Evolutionary conservation across 331 rosid genomes (phyloP).

Genomic region (Malus hybrid): DNA sequence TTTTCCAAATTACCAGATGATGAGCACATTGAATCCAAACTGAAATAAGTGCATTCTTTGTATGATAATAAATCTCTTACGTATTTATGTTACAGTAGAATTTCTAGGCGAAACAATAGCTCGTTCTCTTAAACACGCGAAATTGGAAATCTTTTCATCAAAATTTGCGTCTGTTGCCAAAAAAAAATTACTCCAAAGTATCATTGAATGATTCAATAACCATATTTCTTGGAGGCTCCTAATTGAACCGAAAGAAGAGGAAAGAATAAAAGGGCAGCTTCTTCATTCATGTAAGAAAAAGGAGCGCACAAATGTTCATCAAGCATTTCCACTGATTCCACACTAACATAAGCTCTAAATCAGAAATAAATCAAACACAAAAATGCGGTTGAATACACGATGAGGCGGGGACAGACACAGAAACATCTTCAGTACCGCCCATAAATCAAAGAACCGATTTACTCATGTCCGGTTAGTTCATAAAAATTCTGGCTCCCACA

Average conservation of each 20-base stretch:
- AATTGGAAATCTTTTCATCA: no score
- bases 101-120: background rate
- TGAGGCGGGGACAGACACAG: background rate
- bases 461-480: constrained; percentile 10
- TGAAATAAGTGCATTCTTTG: background rate
- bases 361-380: constrained; percentile 24
- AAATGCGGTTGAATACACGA: constrained; percentile 11
- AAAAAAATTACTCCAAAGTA: no score
- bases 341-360: constrained; percentile 15
- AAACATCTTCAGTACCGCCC: constrained; percentile 21
- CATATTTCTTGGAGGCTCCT: background rate
- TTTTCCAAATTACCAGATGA: background rate
- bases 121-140: background rate
- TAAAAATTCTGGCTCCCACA: background rate
- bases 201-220: background rate
- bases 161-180: background rate
- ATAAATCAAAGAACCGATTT: constrained; percentile 18
- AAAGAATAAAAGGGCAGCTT: background rate
- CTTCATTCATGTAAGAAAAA: constrained; percentile 12
- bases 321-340: constrained; percentile 18
- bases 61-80: background rate
- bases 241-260: background rate
- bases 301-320: constrained; percentile 22
- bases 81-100: background rate
- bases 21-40: background rate